phyloP scores from a whole-genome alignment of 2,329 filamentous ascomycete genomes.

The Ceratocystis harringtonii region DNA sequence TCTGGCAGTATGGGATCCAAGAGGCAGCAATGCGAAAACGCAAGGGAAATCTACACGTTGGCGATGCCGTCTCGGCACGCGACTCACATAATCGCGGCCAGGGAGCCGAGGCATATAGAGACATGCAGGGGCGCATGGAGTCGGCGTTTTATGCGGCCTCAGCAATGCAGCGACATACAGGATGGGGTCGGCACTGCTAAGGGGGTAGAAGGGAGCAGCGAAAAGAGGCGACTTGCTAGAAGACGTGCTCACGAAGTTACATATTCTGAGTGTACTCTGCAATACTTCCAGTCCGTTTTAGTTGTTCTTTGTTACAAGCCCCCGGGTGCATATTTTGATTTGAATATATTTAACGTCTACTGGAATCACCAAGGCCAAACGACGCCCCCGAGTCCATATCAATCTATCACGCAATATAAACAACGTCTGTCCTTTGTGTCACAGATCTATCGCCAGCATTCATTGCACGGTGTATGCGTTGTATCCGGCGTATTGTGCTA shows the following conservation, averaged over 20 bases:
- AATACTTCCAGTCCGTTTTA: background rate
- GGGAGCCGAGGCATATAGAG: conserved; percentile 36
- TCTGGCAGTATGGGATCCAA: conserved; percentile 46
- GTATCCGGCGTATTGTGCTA: background rate
- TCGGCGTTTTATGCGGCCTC: conserved; percentile 12
- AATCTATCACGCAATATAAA: background rate
- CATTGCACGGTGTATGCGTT: no score
- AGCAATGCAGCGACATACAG: conserved; percentile 1
- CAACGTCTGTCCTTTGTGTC: background rate
- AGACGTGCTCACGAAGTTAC: no score
- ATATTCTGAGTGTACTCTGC: background rate
- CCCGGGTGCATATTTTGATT: background rate
- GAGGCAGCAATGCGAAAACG: conserved; percentile 43
- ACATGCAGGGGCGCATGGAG: conserved; percentile 41
- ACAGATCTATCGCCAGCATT: no score
- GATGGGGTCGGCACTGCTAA: conserved; percentile 1
- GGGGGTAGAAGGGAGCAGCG: background rate
- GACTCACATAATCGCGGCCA: conserved; percentile 32
- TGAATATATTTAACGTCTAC: no score
- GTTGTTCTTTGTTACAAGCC: background rate
- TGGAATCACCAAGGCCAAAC: background rate
- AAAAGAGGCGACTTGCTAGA: background rate
- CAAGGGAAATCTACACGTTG: conserved; percentile 40
- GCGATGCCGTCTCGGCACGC: conserved; percentile 26
- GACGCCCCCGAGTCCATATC: background rate